Base-by-base conservation (phyloP, 73 alveolate genomes). In the Paramecium primaurelia region DNA sequence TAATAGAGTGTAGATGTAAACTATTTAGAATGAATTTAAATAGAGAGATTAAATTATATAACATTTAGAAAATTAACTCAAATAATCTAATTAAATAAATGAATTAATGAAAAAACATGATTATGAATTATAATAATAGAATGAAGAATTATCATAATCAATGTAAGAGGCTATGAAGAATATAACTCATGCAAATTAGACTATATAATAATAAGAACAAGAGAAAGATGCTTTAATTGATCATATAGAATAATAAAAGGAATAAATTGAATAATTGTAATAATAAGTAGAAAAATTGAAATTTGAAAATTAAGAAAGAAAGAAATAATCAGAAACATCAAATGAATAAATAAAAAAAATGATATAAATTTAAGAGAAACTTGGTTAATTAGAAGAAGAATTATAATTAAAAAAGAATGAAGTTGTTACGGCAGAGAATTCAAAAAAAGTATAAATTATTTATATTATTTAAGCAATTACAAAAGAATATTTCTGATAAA, bases 31-130 rank as follows among this genome's bases (percentile, higher is more conserved):
- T 73, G 87, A 73, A 73, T 73, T 37, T 38, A 73, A 73, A 73
- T 73, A 73, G 22, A 73, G 59, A 44, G 87, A 73, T 34, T 20
- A 10, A 36, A 73, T 73, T 14, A 73, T 73, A 12, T 73, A 10
- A 40, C 87, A 73, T 73, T 38, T 73, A 36, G 87, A 73, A 40
- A 73, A 73, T 18, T 73, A 34, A 22, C 40, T 73, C 9, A 73
- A 73, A 38, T 73, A 73, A 18, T 73, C 60, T n/a, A 73, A 73
- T 73, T 44, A 73, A 40, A 73, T 73, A 37, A 73, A 32, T 36
- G 87, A 73, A 8, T n/a, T 73, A 36, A 73, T 73, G 87, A 73
- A 73, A 73, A 73, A 40, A 73, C 87, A 73, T 73, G 87, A 73
- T 4, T n/a, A 73, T 37, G 87, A 73, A 73, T 18, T 73, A 16